Evolutionary conservation across 1,284 basidiomycete genomes (phyloP), one percentile per base, ranked within the genome.

Genomic region (Cryptococcus sp.): DNA sequence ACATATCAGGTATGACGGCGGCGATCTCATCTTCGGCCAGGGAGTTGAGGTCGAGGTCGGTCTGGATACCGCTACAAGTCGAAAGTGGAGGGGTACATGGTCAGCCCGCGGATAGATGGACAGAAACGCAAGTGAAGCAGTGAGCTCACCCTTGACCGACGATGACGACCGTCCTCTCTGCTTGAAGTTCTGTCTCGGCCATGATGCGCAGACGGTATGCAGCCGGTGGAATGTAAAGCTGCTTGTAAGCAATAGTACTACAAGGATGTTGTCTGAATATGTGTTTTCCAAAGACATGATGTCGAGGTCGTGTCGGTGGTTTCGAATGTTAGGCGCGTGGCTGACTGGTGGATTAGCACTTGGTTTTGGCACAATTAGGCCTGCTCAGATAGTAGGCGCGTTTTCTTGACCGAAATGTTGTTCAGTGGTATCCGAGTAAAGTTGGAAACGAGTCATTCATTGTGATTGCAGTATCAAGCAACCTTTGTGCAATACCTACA

Each of bases 41-140:
- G 10, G 74, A 67, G 63, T 78, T 72, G 47, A 80, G 70, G 53
- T 79, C 76, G 47, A 79, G 69, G 59, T 81, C 79, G 51, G 73
- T 76, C 54, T 75, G 71, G 53, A 73, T 63, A 53, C 73, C 74
- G 38, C 74, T 72, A 54, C 25, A 50, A 23, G 16, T 47, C 44
- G 58, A 50, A 54, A 41, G 20, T 23, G 16, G 39, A 17, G 17
- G 19, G 31, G 44, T 45, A 5, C 40, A 2, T 20, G 27, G 23
- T 50, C 35, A 42, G 25, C 16, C 17, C 2, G 27, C 20, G 19
- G 40, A 45, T 35, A 48, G 47, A 15, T 3, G 4, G 20, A 23
- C 13, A 16, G 23, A 35, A n/a, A 16, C 10, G 25, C 20, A n/a
- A 35, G 5, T 10, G 19, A 22, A 35, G 19, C n/a, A 47, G 47